Evolutionary conservation across 2,329 filamentous ascomycete genomes (phyloP).

Genomic region (Pseudonectria buxi): DNA sequence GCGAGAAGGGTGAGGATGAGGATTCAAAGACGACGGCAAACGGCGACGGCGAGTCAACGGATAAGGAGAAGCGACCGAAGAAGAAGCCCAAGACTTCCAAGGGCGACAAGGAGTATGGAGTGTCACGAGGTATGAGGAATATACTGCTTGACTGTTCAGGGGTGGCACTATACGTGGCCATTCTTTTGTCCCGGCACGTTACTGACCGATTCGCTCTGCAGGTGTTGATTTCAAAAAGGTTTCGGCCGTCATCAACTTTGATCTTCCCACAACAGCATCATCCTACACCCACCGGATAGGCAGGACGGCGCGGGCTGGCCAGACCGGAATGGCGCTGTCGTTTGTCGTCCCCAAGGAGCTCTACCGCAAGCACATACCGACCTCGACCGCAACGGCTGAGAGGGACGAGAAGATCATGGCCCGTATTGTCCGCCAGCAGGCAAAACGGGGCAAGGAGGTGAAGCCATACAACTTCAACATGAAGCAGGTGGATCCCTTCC

Average conservation of each 20-base stretch:
- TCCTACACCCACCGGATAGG: conserved; percentile 98
- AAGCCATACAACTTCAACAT: conserved; percentile 94
- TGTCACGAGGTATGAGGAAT: conserved; percentile 62
- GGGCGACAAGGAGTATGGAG: conserved; percentile 79
- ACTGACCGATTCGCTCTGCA: conserved; percentile 14
- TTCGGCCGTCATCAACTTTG: conserved; percentile 91
- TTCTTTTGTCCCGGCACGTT: not conserved
- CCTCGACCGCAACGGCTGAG: conserved; percentile 65
- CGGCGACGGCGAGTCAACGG: conserved; percentile 17
- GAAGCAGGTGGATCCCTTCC: conserved; percentile 86
- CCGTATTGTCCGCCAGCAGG: conserved; percentile 73
- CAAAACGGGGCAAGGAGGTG: conserved; percentile 70
- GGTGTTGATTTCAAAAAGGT: conserved; percentile 93
- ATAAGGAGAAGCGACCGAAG: conserved; percentile 26
- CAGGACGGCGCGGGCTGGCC: conserved; percentile 83
- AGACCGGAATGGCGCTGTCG: conserved; percentile 90
- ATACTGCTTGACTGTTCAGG: no score
- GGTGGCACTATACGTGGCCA: no score
- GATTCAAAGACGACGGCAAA: conserved; percentile 10
- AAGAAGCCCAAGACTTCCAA: conserved; percentile 45
- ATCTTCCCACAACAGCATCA: conserved; percentile 79
- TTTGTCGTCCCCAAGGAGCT: conserved; percentile 80
- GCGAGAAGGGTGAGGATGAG: conserved; percentile 35
- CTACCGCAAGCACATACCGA: conserved; percentile 86
- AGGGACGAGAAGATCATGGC: conserved; percentile 79